Conservation (phyloP, 306 rosid genomes). For the Benincasa hispida region DNA sequence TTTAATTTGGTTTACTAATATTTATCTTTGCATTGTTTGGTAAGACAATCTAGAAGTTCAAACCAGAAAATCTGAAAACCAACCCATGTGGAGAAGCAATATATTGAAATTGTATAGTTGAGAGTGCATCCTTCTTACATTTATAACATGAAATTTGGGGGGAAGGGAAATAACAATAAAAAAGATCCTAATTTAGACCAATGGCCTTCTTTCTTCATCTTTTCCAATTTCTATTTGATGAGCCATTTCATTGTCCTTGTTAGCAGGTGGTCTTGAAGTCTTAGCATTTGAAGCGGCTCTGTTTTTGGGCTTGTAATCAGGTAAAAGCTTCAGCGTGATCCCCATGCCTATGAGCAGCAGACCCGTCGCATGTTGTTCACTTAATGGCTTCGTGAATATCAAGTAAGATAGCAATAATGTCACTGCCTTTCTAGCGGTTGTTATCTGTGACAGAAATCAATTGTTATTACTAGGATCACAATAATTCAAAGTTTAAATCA, state of each 20-base stretch:
- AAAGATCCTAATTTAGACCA: slow-evolving; percentile 23
- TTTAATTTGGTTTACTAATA: background rate
- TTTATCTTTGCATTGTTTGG: background rate
- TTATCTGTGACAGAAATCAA: slow-evolving; percentile 39
- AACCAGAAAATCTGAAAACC: background rate
- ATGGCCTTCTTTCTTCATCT: slow-evolving; percentile 49
- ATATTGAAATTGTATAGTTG: background rate
- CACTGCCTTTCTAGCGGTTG: slow-evolving; percentile 94
- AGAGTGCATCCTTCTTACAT: background rate
- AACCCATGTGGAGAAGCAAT: background rate
- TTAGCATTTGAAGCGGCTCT: slow-evolving; percentile 6
- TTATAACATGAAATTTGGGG: background rate
- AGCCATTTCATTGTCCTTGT: slow-evolving; percentile 16
- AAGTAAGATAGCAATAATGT: slow-evolving; percentile 71
- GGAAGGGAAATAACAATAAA: background rate
- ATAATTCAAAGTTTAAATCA: background rate
- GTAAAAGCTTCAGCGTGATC: slow-evolving; percentile 73
- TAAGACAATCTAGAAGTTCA: background rate
- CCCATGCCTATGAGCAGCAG: slow-evolving; percentile 84
- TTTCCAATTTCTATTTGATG: slow-evolving; percentile 11
- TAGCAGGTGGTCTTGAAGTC: slow-evolving; percentile 18
- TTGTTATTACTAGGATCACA: background rate
- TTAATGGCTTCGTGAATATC: slow-evolving; percentile 91
- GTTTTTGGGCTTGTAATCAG: slow-evolving; percentile 32
- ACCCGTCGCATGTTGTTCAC: slow-evolving; percentile 85